Conservation (phyloP, 192 early-diverging fungal genomes). For the Backusella luteola region DNA sequence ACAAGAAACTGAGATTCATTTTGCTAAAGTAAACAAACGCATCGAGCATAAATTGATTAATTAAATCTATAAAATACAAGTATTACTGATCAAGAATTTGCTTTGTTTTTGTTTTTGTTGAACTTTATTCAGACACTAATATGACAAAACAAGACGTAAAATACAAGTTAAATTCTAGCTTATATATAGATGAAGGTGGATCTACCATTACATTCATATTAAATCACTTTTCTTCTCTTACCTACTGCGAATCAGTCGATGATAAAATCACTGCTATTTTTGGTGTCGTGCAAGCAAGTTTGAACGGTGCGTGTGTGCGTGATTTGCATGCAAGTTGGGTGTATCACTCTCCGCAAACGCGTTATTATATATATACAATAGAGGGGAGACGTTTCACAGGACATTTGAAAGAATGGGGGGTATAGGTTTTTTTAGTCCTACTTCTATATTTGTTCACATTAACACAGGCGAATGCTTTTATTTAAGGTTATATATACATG, state of each 20-base stretch:
- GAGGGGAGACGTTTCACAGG: not conserved
- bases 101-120: not conserved
- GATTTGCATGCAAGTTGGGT: not conserved
- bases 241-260: too few species aligned
- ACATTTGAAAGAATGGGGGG: constrained; percentile 3
- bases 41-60: not conserved
- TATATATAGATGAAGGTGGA: not conserved
- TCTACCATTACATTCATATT: too few species aligned
- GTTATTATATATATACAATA: not conserved
- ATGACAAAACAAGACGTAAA: not conserved
- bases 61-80: not conserved
- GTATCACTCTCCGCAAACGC: not conserved
- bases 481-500: not conserved
- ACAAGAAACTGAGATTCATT: not conserved
- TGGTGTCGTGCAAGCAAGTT: too few species aligned
- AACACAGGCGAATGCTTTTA: not conserved
- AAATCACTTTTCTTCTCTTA: not conserved
- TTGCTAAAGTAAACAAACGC: not conserved
- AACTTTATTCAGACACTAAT: not conserved
- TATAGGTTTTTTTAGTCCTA: not conserved
- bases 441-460: constrained; percentile 11
- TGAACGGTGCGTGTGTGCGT: not conserved
- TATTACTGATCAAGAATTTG: not conserved
- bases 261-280: too few species aligned
- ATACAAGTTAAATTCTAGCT: not conserved